These are phyloP conservation scores for Kurtzmaniella natalensis DNA, from an alignment of 1,139 yeast genomes.

Conservation along the genomic window DNA sequence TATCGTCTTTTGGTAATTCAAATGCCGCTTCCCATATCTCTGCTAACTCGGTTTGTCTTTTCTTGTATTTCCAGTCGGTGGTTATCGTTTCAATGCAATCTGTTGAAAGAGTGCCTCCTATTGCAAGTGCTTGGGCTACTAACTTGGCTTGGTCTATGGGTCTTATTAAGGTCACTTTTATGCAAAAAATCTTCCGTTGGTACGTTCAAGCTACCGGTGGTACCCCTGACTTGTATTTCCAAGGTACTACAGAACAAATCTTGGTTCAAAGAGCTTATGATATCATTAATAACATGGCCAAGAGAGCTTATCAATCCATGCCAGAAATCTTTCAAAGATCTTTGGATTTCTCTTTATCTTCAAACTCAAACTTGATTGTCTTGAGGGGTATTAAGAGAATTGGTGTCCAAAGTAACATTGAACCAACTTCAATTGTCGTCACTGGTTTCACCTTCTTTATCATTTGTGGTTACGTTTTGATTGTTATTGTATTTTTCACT, in stretches of 20 bases:
- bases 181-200: constrained; percentile 80
- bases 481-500: constrained; percentile 45
- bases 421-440: constrained; percentile 66
- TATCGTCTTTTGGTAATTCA: constrained; percentile 73
- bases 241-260: constrained; percentile 54
- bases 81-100: constrained; percentile 69
- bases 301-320: constrained; percentile 3
- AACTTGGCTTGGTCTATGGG: constrained; percentile 89
- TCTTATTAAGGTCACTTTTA: constrained; percentile 57
- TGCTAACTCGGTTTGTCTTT: constrained; percentile 69
- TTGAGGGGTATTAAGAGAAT: constrained; percentile 74
- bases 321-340: constrained; percentile 16
- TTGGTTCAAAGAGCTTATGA: constrained; percentile 61
- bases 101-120: constrained; percentile 72
- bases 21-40: constrained; percentile 75
- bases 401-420: constrained; percentile 63
- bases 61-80: constrained; percentile 73
- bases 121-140: constrained; percentile 77
- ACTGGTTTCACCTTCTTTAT: constrained; percentile 77
- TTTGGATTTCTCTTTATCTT: constrained; percentile 28
- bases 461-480: constrained; percentile 54
- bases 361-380: constrained; percentile 48
- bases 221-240: constrained; percentile 55
- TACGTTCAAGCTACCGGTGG: constrained; percentile 80
- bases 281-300: constrained; percentile 20